Evolutionary conservation across 768 basidiomycete genomes (phyloP), one percentile per base, ranked within the genome.

Genomic region (Termitomyces titanicus): DNA sequence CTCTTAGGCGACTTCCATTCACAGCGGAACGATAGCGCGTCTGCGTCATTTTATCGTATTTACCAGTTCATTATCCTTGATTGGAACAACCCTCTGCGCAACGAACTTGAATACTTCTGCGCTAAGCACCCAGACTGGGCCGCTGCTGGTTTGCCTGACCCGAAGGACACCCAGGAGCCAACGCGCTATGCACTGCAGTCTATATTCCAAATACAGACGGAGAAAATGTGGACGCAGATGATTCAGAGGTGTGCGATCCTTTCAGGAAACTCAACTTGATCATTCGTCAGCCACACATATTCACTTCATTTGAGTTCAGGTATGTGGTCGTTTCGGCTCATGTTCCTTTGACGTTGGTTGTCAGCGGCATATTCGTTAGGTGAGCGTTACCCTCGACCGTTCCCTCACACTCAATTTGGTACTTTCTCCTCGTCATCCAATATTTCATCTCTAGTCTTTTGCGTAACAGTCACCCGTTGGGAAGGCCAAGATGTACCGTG

Each of bases 31-130:
- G 63, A 67, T 56, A 70, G 62, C 15, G 46, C 62, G 27, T 51
- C 67, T 22, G 71, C 71, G 13, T 71, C 65, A 13, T 69, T 72
- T 57, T 66, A 70, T 59, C 63, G 64, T 51, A 63, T 72, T 15
- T 72, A 71, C 49, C 54, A 68, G 51, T 69, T 72, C 45, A 61
- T 67, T 45, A 61, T 69, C 20, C 51, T 66, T 9, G 58, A 63
- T 46, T 59, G 59, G 51, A 63, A 47, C 27, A 60, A 63, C 24
- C 53, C 52, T 29, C 67, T 70, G 29, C 69, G 70, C 46, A 68
- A 70, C 53, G 67, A 69, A 55, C 62, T 71, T 29, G 71, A 70
- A 55, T 69, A 70, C 52, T 71, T 71, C 39, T 70, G 69, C 48
- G 22, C 1, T 22, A 3, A 2, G n/a, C 43, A 45, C 8, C 33